phyloP scores from a whole-genome alignment of 257 asterid species.

The Plantago major region DNA sequence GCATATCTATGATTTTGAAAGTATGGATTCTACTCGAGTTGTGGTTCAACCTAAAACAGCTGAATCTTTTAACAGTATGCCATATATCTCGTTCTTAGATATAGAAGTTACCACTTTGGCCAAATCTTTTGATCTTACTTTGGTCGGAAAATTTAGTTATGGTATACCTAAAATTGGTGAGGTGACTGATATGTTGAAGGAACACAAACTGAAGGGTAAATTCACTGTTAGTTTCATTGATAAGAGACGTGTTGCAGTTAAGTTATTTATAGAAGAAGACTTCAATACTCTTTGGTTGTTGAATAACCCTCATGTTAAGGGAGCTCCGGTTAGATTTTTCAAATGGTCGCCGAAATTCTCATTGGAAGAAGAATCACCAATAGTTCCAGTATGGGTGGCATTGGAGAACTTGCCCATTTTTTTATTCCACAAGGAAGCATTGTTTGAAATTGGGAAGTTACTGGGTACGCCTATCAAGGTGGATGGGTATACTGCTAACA shows the following conservation, averaged over 20 bases:
- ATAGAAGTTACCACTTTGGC: too few species aligned
- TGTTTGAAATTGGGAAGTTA: not conserved
- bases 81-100: too few species aligned
- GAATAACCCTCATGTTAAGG: not conserved
- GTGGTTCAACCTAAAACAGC: too few species aligned
- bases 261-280: not conserved
- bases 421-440: not conserved
- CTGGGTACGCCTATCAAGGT: not conserved
- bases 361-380: not conserved
- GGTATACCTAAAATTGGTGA: too few species aligned
- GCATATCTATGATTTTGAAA: too few species aligned
- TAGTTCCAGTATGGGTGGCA: not conserved
- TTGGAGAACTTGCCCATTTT: not conserved
- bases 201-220: too few species aligned
- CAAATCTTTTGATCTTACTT: too few species aligned
- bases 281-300: not conserved
- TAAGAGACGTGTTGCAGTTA: not conserved
- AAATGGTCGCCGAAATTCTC: not conserved
- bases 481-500: not conserved
- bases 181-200: too few species aligned
- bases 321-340: not conserved
- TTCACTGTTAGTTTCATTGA: not conserved
- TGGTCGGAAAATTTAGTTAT: too few species aligned
- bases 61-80: too few species aligned
- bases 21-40: too few species aligned